A percentile compares a stretch with the other conserved stretches of the same genome.
Evolutionary conservation across 257 asterid genomes (phyloP).

Genomic region (Catharanthus roseus): DNA sequence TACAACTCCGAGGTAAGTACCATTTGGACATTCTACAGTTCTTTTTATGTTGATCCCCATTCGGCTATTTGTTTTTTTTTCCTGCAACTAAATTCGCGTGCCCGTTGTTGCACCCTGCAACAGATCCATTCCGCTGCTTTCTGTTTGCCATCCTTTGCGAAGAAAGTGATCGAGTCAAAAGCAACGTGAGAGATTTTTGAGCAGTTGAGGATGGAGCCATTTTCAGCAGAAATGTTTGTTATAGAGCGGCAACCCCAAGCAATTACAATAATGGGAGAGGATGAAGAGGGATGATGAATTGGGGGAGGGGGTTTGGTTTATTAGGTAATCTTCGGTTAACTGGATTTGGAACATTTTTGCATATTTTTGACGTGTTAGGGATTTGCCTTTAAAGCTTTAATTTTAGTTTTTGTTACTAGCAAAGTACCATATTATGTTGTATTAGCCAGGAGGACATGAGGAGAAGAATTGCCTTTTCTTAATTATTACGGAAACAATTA

Average conservation of each 20-base stretch:
- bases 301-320: neutral
- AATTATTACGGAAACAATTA: too few species aligned
- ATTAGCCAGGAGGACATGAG: too few species aligned
- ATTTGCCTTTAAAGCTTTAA: neutral
- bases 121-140: conserved; percentile 95
- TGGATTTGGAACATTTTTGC: neutral
- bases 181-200: conserved; percentile 25
- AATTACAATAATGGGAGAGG: neutral
- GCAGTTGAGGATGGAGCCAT: neutral
- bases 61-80: neutral
- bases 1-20: conserved; percentile 87
- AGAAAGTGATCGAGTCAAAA: conserved; percentile 68
- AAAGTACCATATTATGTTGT: too few species aligned
- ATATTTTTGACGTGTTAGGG: neutral
- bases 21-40: neutral
- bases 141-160: conserved; percentile 90
- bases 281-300: too few species aligned
- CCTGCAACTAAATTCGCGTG: conserved; percentile 3
- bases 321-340: neutral
- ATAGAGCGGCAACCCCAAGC: neutral
- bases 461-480: neutral
- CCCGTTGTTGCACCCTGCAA: neutral
- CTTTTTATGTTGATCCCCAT: neutral
- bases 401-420: neutral
- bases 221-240: neutral